phyloP scores from a whole-genome alignment of 2,329 filamentous ascomycete species.

The Lomentospora prolificans region DNA sequence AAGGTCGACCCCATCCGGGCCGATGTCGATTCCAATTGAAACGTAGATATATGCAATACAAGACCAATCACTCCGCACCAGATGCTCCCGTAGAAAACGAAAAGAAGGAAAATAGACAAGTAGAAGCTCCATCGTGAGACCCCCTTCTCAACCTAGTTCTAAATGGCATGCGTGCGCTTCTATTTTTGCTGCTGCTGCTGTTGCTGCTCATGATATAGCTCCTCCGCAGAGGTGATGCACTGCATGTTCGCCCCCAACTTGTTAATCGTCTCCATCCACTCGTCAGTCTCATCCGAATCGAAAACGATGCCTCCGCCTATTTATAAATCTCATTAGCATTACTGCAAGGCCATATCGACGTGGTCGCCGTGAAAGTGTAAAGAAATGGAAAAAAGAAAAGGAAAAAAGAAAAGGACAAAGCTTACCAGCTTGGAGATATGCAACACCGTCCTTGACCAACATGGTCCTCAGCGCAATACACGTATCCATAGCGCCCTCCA shows the following conservation, averaged over 20 bases:
- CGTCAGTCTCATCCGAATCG: conserved; percentile 87
- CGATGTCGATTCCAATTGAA: too few species aligned
- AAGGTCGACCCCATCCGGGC: too few species aligned
- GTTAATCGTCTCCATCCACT: conserved; percentile 89
- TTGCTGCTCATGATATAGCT: conserved; percentile 37
- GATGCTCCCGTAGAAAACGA: too few species aligned
- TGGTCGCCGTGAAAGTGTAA: neutral
- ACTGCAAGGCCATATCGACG: neutral
- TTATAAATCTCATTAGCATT: neutral
- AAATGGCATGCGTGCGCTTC: too few species aligned
- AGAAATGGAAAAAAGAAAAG: neutral
- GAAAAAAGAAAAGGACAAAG: conserved; percentile 10
- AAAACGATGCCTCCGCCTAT: conserved; percentile 81
- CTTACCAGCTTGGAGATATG: conserved; percentile 74
- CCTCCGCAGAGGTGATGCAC: conserved; percentile 77
- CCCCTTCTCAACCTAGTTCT: too few species aligned
- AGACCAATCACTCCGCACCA: too few species aligned
- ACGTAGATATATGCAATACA: too few species aligned
- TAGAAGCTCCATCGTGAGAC: too few species aligned
- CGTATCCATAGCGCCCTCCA: conserved; percentile 86
- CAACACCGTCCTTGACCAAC: conserved; percentile 82
- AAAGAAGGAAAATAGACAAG: too few species aligned
- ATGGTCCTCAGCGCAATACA: conserved; percentile 78
- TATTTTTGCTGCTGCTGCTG: conserved; percentile 15
- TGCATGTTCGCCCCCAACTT: conserved; percentile 86